Evolutionary conservation across 768 basidiomycete genomes (phyloP), one percentile per base, ranked within the genome.

Genomic region (Rhodocollybia butyracea): DNA sequence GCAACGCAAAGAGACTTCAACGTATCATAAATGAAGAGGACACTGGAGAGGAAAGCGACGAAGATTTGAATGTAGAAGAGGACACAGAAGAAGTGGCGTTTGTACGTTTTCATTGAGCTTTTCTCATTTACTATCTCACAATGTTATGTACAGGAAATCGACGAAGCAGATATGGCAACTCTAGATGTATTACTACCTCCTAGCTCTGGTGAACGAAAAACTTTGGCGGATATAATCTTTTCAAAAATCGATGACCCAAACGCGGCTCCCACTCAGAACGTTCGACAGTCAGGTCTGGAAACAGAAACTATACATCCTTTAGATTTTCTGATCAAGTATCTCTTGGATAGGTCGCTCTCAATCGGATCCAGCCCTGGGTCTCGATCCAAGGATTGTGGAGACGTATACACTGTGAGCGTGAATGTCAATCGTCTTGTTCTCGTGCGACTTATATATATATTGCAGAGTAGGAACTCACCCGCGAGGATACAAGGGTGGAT

Each of bases 161-260:
- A 98, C 73, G 84, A 89, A 56, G 84, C 77, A 58, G 97, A 98
- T 72, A 78, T 96, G 69, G 83, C 88, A 60, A 84, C 93, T 1
- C 76, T 99, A 34, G 94, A 98, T 62, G 76, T 83, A 15, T 75
- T 94, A 29, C 79, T 91, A 39, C 93, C 93, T 38, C 72, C 84
- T 13, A 91, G 87, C 69, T 77, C 83, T 15, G 80, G 81, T 7
- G 87, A 91, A 68, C 83, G 91, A 42, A 81, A 83, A 68, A 98
- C 96, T 2, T 75, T 99, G 29, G 97, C 97, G 27, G 97, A 99
- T 68, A 78, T 98, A n/a, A 99, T 98, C 57, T 92, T 99, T 66
- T 81, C 90, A 24, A 98, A 98, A 73, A 77, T 99, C 22, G 78
- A 75, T 12, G 83, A 86, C 59, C 74, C 75, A 42, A 75, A 79